Conservation (phyloP, 305 asterid species). For the Plantago coronopus region DNA sequence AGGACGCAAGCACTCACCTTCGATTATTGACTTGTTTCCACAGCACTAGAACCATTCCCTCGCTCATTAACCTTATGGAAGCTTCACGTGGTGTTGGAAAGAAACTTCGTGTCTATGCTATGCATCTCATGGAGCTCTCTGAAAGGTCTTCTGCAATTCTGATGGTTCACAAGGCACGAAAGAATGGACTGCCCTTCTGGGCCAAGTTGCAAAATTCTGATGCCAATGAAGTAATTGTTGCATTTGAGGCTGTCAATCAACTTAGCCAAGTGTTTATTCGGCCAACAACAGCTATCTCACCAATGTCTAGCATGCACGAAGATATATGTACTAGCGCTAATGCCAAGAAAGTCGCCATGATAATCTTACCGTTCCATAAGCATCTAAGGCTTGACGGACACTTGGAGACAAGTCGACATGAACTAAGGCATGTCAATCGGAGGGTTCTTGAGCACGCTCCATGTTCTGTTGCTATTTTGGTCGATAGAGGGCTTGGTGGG, state of each 20-base stretch:
- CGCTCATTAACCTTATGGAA: conserved; percentile 77
- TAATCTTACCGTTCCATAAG: conserved; percentile 80
- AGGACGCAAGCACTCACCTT: conserved; percentile 42
- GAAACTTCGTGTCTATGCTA: conserved; percentile 68
- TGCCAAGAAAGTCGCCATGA: conserved; percentile 46
- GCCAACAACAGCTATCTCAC: conserved; percentile 74
- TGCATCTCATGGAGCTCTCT: conserved; percentile 90
- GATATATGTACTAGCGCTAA: conserved; percentile 59
- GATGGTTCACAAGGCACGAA: conserved; percentile 84
- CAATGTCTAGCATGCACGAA: conserved; percentile 71
- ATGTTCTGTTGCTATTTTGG: conserved; percentile 69
- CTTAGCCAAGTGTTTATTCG: conserved; percentile 67
- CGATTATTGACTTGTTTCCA: conserved; percentile 71
- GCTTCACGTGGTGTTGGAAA: conserved; percentile 65
- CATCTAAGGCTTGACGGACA: conserved; percentile 71
- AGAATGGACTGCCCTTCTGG: conserved; percentile 83
- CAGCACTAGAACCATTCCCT: conserved; percentile 53
- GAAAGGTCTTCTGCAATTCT: conserved; percentile 79
- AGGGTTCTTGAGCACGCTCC: conserved; percentile 69
- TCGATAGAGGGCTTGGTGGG: conserved; percentile 92
- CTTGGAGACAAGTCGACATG: conserved; percentile 59
- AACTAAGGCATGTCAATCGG: conserved; percentile 55
- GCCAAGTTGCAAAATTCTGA: conserved; percentile 35
- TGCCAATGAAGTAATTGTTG: conserved; percentile 54
- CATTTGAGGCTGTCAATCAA: conserved; percentile 68